phyloP scores from a whole-genome alignment of 2,329 filamentous ascomycete species.

The Sphaerulina vaccinii region DNA sequence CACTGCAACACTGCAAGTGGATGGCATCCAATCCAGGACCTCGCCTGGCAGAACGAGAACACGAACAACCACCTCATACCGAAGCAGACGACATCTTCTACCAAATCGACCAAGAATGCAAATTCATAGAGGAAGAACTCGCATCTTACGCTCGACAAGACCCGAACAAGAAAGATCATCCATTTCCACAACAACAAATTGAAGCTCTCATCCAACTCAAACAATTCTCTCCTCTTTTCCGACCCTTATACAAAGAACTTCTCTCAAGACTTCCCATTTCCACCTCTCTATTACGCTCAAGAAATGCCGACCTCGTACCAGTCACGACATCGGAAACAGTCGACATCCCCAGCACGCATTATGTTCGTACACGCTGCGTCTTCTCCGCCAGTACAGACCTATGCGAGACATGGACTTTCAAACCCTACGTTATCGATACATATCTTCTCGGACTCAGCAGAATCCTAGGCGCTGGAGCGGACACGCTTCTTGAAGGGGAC shows the following conservation, averaged over 20 bases:
- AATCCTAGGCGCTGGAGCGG: slow-evolving; percentile 13
- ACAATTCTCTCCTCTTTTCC: slow-evolving; percentile 17
- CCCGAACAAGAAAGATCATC: background rate
- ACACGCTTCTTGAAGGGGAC: slow-evolving; percentile 2
- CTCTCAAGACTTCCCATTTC: slow-evolving; percentile 15
- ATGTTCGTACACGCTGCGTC: slow-evolving; percentile 18
- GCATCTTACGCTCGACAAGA: slow-evolving; percentile 1
- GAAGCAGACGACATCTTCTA: slow-evolving; percentile 22
- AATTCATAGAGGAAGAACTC: slow-evolving; percentile 18
- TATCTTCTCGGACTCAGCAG: slow-evolving; percentile 14
- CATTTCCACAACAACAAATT: slow-evolving; percentile 10
- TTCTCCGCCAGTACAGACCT: slow-evolving; percentile 10
- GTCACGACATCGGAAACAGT: slow-evolving; percentile 11
- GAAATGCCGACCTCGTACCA: slow-evolving; percentile 3
- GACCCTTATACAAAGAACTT: slow-evolving; percentile 15
- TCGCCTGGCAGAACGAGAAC: background rate
- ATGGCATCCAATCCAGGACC: slow-evolving; percentile 1
- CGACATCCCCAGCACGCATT: slow-evolving; percentile 15
- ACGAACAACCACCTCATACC: slow-evolving; percentile 4
- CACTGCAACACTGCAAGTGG: background rate
- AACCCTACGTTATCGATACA: slow-evolving; percentile 19
- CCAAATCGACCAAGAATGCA: slow-evolving; percentile 20
- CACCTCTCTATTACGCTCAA: slow-evolving; percentile 9
- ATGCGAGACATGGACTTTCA: slow-evolving; percentile 22
- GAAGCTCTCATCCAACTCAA: slow-evolving; percentile 17